Evolutionary conservation across 139 green algal species (phyloP), one percentile per base, ranked within the genome.

Genomic region (Coccomyxa sp.): DNA sequence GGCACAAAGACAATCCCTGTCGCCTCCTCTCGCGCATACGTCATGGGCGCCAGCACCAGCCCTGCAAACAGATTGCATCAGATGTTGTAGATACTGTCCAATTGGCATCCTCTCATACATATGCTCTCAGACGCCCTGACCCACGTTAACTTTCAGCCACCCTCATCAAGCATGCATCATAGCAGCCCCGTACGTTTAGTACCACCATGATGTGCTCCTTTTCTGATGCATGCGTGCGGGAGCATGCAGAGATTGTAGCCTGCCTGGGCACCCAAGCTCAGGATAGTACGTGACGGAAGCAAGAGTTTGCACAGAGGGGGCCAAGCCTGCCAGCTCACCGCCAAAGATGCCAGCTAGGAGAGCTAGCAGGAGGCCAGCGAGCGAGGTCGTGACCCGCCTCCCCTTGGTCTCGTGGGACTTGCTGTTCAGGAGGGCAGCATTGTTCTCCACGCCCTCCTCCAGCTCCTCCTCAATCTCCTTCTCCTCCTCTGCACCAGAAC

Each of bases 41-140:
- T 37, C 82, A 88, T 88, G 24, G 86, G 86, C 16, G 85, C 86
- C 35, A 90, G 76, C 29, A 88, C 77, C 16, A 88, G 74, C 24
- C 83, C 83, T 85, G 50, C 50, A 64, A 22, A 64, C 1, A 64
- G 27, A 64, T 5, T 7, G 27, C 18, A 22, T 64, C 50, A 31
- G 50, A 31, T 22, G 27, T 64, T 18, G 50, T 64, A 18, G 27
- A 22, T 31, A 64, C 5, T 58, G 10, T 10, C 44, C 14, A 14
- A 64, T 7, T 64, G 4, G 18, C 50, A 64, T 22, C 50, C 22
- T 2, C 2, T 64, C 1, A 64, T 22, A 31, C 5, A 6, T 64
- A 64, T 31, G 22, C 2, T 31, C 18, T 10, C 22, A 64, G 50
- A 64, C 27, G 2, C 50, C 22, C 5, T 64, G 3, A 3, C 22